Percentiles rank a stretch among this genome's conserved stretches.
Evolutionary conservation across 805 yeast species (phyloP).

Genomic region (Ogataea kodamae): DNA sequence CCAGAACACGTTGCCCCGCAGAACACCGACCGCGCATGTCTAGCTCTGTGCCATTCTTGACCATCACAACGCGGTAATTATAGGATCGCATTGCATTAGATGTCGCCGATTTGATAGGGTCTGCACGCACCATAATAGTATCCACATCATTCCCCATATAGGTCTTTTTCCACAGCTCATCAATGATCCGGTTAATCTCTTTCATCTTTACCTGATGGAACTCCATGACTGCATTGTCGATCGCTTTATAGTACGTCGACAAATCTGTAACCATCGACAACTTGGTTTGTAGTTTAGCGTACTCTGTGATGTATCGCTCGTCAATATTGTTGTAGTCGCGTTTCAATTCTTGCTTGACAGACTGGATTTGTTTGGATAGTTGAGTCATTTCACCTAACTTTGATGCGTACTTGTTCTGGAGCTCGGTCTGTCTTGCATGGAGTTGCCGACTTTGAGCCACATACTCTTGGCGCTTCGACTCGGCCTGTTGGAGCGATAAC

Average conservation of each 20-base stretch:
- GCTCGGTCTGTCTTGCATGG: constrained; percentile 44
- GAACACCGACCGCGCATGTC: constrained; percentile 99
- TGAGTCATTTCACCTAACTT: constrained; percentile 85
- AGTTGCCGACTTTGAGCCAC: constrained; percentile 54
- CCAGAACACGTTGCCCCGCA: constrained; percentile 95
- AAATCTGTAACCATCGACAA: constrained; percentile 77
- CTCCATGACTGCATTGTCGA: constrained; percentile 91
- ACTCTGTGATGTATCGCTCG: constrained; percentile 58
- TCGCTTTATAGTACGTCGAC: constrained; percentile 73
- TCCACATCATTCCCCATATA: constrained; percentile 96
- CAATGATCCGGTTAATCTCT: constrained; percentile 82
- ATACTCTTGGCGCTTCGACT: constrained; percentile 55
- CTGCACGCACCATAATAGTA: constrained; percentile 80
- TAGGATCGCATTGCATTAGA: constrained; percentile 56
- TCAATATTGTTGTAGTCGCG: constrained; percentile 73
- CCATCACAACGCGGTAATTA: constrained; percentile 93
- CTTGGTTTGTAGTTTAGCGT: constrained; percentile 74
- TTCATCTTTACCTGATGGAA: constrained; percentile 89
- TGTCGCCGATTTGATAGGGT: constrained; percentile 42
- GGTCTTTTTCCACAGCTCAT: constrained; percentile 91
- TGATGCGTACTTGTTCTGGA: constrained; percentile 66
- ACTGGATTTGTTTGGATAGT: constrained; percentile 63
- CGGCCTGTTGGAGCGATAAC: constrained; percentile 45
- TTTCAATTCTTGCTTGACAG: constrained; percentile 54
- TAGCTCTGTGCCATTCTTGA: constrained; percentile 82